Percentiles rank a stretch among this genome's conserved stretches.
Evolutionary conservation across 2,329 filamentous ascomycete genomes (phyloP).

Genomic region (Trichophyton equinum): DNA sequence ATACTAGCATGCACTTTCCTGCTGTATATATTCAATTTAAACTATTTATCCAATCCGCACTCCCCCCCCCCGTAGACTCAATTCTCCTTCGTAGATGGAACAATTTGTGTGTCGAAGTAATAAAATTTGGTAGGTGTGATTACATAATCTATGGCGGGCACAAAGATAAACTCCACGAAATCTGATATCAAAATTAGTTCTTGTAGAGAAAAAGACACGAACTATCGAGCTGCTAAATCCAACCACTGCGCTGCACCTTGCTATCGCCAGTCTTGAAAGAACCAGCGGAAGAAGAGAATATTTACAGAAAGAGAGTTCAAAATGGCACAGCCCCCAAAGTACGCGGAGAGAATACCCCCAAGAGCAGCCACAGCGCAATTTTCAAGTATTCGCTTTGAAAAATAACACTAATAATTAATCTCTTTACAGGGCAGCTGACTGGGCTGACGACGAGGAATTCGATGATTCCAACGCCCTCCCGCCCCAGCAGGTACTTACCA

Average conservation of each 20-base stretch:
- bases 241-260: not conserved
- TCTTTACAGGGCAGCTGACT: conserved; percentile 44
- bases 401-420: not conserved
- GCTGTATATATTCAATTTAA: conserved; percentile 1
- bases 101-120: not conserved
- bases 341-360: not conserved
- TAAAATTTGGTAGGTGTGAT: not conserved
- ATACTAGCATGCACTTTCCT: not conserved
- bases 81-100: not conserved
- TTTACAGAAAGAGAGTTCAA: not conserved
- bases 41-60: not conserved
- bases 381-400: too few species aligned
- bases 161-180: conserved; percentile 5
- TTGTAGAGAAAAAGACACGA: not conserved
- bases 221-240: not conserved
- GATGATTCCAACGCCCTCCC: conserved; percentile 78
- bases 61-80: not conserved
- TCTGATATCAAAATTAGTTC: conserved; percentile 2
- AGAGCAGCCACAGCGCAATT: not conserved
- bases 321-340: conserved; percentile 5
- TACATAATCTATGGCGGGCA: not conserved
- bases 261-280: not conserved
- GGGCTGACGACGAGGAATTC: conserved; percentile 84
- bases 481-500: conserved; percentile 74
- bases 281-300: not conserved